Evolutionary conservation across 169 alveolate genomes (phyloP).

Genomic region (Plasmodium inui): DNA sequence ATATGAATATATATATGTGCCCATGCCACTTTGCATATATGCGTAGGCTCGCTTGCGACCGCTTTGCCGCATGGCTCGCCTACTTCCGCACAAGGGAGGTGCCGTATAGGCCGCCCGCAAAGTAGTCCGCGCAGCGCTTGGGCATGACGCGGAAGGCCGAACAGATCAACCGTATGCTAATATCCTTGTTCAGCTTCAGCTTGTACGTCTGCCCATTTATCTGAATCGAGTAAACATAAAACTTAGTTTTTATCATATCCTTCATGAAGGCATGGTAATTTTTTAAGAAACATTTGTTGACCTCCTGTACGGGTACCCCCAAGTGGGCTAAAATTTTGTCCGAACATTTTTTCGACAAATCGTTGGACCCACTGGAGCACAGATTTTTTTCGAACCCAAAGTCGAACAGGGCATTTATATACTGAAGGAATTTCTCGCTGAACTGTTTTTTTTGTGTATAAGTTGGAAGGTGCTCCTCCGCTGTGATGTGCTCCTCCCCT

Average conservation of each 20-base stretch:
- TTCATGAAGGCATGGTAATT: constrained; percentile 57
- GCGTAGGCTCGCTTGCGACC: not conserved
- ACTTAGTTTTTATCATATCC: constrained; percentile 59
- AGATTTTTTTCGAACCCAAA: constrained; percentile 46
- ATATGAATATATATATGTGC: not conserved
- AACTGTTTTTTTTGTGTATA: not conserved
- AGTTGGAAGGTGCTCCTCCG: not conserved
- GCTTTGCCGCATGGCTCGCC: not conserved
- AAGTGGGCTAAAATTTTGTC: constrained; percentile 23
- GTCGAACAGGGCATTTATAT: constrained; percentile 65
- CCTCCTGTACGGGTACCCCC: constrained; percentile 38
- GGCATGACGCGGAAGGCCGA: constrained; percentile 70
- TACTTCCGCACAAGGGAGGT: not conserved
- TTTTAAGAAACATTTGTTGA: constrained; percentile 33
- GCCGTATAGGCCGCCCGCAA: not conserved
- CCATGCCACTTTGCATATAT: not conserved
- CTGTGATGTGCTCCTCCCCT: not conserved
- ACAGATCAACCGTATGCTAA: constrained; percentile 34
- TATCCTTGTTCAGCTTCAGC: constrained; percentile 58
- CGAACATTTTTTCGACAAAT: constrained; percentile 65
- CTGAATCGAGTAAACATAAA: constrained; percentile 53
- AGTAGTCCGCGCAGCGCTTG: constrained; percentile 12
- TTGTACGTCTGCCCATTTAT: constrained; percentile 45
- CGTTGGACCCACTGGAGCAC: constrained; percentile 59
- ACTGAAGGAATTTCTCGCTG: constrained; percentile 48